These are phyloP conservation scores for Trichosanthes cucumerina DNA, from an alignment of 306 rosid genomes.

Conservation along the genomic window DNA sequence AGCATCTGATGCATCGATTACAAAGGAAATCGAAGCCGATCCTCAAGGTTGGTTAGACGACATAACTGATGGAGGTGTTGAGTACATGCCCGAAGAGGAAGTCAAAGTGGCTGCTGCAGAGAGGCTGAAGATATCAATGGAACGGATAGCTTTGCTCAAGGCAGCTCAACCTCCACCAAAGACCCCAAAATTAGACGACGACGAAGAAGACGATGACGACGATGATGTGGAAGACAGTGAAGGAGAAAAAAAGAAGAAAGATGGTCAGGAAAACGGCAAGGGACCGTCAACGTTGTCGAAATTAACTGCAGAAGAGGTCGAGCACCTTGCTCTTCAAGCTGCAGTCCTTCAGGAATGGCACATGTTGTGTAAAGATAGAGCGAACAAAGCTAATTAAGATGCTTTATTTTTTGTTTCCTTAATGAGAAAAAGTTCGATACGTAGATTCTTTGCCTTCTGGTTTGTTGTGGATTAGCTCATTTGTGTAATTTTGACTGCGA, in stretches of 20 bases:
- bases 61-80: slow-evolving; percentile 96
- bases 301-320: slow-evolving; percentile 89
- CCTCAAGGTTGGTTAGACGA: slow-evolving; percentile 97
- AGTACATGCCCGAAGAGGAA: slow-evolving; percentile 97
- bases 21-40: slow-evolving; percentile 88
- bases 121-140: slow-evolving; percentile 92
- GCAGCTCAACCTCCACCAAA: slow-evolving; percentile 84
- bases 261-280: slow-evolving; percentile 48
- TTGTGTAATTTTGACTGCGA: slow-evolving; percentile 3
- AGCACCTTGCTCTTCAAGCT: slow-evolving; percentile 96
- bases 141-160: slow-evolving; percentile 84
- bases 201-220: slow-evolving; percentile 7
- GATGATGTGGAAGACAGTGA: slow-evolving; percentile 20
- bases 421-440: neutral
- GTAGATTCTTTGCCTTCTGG: slow-evolving; percentile 2
- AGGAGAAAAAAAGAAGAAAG: slow-evolving; percentile 39
- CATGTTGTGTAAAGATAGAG: slow-evolving; percentile 75
- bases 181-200: slow-evolving; percentile 49
- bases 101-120: slow-evolving; percentile 85
- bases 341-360: slow-evolving; percentile 98
- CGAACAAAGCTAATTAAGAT: slow-evolving; percentile 44
- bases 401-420: neutral
- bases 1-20: slow-evolving; percentile 85
- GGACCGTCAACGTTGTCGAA: slow-evolving; percentile 88
- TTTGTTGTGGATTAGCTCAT: neutral